Base-by-base conservation (phyloP, 2,329 filamentous ascomycete species). In the Claviceps humidiphila region DNA sequence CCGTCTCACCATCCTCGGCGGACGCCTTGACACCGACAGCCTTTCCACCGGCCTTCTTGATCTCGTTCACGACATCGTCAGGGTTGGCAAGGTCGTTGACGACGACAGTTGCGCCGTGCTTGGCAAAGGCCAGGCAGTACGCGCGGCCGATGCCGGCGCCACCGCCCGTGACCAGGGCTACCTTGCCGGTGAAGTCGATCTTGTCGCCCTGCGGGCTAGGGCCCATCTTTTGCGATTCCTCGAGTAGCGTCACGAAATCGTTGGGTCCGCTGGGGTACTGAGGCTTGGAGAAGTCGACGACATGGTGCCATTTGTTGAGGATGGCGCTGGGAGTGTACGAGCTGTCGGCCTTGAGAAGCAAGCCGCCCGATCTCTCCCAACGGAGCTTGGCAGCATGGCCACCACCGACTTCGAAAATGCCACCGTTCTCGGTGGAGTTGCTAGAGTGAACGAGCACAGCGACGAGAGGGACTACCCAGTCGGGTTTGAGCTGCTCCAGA, bases 21-120 rank as follows among this genome's bases (percentile, higher is more conserved):
- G 87, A 94, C 53, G 88, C 89, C 75, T 95, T 96, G 70, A 94
- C 89, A 61, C 89, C 89, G 53, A 88, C 87, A 30, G 93, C 91
- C 72, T 94, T 85, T 58, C 90, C 91, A 53, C 93, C 93, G 47
- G 84, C 64, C 70, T 90, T 86, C 74, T 87, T 85, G 66, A 98
- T 97, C 75, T 98, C 93, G 61, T 85, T 79, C 41, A 97, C 93
- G 40, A 94, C 89, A 49, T 80, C 79, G 64, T 96, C 90, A 5
- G 93, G 93, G 74, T 97, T 85, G 49, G 84, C 80, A n/a, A 98
- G 77, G 66, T 98, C 93, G 71, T 98, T 98, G 61, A 98, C 89
- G 38, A 97, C 91, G 26, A 98, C 75, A 51, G 84, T 82, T 46
- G 88, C 89, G 55, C 89, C 89, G 54, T 83, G 76, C 71, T 89